Percentiles rank a stretch among this genome's conserved stretches.
Conservation (phyloP, 1,284 basidiomycete species). For the Tranzscheliella williamsii region DNA sequence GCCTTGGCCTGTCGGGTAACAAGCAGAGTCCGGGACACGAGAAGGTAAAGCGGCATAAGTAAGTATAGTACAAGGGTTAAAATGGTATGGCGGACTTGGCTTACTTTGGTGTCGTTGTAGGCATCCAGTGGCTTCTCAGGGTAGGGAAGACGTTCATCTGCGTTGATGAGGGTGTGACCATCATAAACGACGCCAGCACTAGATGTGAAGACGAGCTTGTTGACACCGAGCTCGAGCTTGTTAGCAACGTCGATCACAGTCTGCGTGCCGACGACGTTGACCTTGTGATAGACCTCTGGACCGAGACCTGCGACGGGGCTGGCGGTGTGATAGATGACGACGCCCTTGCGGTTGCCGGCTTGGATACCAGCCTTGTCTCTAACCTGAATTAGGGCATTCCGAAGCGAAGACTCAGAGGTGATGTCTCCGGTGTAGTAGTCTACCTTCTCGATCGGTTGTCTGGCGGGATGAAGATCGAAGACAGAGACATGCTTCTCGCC, state of each 20-base stretch:
- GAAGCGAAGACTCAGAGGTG: constrained; percentile 38
- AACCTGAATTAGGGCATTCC: constrained; percentile 31
- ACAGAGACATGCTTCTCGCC: constrained; percentile 55
- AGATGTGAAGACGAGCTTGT: constrained; percentile 91
- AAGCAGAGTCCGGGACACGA: constrained; percentile 33
- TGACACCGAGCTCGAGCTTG: constrained; percentile 66
- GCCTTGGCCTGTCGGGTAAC: too few species aligned
- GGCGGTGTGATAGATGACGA: constrained; percentile 83
- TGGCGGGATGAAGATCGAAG: constrained; percentile 48
- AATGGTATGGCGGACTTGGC: too few species aligned
- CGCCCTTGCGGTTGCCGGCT: constrained; percentile 15
- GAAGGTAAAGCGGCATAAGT: too few species aligned
- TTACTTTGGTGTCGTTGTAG: constrained; percentile 98
- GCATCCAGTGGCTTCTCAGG: constrained; percentile 80
- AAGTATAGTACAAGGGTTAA: too few species aligned
- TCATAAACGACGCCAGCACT: constrained; percentile 92
- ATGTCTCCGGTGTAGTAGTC: constrained; percentile 56
- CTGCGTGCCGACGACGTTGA: constrained; percentile 90
- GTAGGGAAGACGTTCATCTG: constrained; percentile 83
- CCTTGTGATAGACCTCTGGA: constrained; percentile 79
- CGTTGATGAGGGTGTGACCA: constrained; percentile 77
- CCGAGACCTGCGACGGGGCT: constrained; percentile 76
- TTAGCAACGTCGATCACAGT: constrained; percentile 79
- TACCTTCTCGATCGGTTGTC: constrained; percentile 43
- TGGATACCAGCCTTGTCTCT: constrained; percentile 37